Percentiles rank a stretch among this genome's conserved stretches.
Conservation (phyloP, 2,329 filamentous ascomycete species). For the Pseudogymnoascus sp. region DNA sequence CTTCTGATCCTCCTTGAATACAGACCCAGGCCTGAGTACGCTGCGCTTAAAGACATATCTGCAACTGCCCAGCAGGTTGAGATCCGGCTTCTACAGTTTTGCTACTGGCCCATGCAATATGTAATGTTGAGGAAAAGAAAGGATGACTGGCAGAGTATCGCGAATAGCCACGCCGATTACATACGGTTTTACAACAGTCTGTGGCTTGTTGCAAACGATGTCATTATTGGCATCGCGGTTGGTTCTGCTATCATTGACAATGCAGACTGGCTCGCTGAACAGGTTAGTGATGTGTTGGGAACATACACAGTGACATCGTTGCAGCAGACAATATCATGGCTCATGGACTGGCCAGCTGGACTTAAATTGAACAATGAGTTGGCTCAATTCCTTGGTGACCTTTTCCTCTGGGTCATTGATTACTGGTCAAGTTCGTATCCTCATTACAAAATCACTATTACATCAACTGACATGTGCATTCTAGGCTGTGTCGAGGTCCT, state of each 20-base stretch:
- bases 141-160: slow-evolving; percentile 91
- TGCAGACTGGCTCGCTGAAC: slow-evolving; percentile 70
- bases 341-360: slow-evolving; percentile 92
- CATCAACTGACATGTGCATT: not conserved
- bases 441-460: not conserved
- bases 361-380: slow-evolving; percentile 93
- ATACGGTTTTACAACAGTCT: slow-evolving; percentile 98
- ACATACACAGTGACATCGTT: slow-evolving; percentile 84
- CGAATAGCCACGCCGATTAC: slow-evolving; percentile 91
- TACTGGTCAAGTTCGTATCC: slow-evolving; percentile 75
- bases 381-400: slow-evolving; percentile 84
- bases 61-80: slow-evolving; percentile 96
- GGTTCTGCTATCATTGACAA: slow-evolving; percentile 98
- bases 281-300: slow-evolving; percentile 68
- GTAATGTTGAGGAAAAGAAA: slow-evolving; percentile 83
- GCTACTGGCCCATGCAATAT: slow-evolving; percentile 98
- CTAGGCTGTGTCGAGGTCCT: slow-evolving; percentile 68
- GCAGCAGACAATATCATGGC: slow-evolving; percentile 83
- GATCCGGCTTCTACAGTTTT: slow-evolving; percentile 94
- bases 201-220: slow-evolving; percentile 97
- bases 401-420: slow-evolving; percentile 98
- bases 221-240: slow-evolving; percentile 94
- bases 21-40: slow-evolving; percentile 66
- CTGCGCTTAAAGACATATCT: slow-evolving; percentile 89
- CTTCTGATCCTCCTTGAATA: slow-evolving; percentile 78